Evolutionary conservation across 257 asterid species (phyloP).

Genomic region (Parsonsia alboflavescens): DNA sequence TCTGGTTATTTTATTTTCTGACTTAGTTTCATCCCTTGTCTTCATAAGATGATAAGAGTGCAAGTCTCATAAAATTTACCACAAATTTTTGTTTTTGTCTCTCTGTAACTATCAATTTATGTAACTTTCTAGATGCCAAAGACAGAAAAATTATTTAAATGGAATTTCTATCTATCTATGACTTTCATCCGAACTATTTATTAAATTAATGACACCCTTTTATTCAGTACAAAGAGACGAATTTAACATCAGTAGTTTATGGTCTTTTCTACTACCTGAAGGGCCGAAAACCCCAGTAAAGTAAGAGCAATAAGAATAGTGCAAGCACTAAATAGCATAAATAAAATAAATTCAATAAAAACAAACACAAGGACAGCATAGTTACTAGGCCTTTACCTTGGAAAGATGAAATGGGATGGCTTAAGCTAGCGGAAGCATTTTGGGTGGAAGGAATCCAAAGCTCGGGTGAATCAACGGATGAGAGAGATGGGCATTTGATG

Average conservation of each 20-base stretch:
- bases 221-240: too few species aligned
- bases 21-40: too few species aligned
- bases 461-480: slow-evolving; percentile 23
- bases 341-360: not conserved
- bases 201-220: too few species aligned
- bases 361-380: not conserved
- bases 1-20: too few species aligned
- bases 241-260: too few species aligned
- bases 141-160: not conserved
- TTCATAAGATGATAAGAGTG: too few species aligned
- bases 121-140: not conserved
- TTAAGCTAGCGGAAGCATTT: not conserved
- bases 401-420: not conserved
- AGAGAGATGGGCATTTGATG: slow-evolving; percentile 13
- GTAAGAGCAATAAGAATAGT: not conserved
- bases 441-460: slow-evolving; percentile 19
- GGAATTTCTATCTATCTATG: too few species aligned
- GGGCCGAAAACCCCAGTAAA: too few species aligned
- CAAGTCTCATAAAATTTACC: not conserved
- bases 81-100: too few species aligned
- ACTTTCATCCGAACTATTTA: too few species aligned
- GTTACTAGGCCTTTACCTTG: not conserved
- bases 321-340: not conserved
- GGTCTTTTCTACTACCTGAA: too few species aligned
- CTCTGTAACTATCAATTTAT: too few species aligned